A percentile compares a stretch with the other conserved stretches of the same genome.
Evolutionary conservation across 1,284 basidiomycete genomes (phyloP).

Genomic region (Pulveroboletus ridleyi): DNA sequence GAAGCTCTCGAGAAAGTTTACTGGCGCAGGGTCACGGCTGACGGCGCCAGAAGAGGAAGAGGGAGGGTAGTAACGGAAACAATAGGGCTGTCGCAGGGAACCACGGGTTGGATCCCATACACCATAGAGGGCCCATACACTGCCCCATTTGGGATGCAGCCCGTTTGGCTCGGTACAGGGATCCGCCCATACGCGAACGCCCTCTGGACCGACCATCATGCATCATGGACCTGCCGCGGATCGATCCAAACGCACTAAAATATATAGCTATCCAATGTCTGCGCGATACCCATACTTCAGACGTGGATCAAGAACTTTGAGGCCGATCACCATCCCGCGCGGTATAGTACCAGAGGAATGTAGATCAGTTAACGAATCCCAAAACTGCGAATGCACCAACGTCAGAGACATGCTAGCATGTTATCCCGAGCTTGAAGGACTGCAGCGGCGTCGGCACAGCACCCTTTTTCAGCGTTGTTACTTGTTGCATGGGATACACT

Average conservation of each 20-base stretch:
- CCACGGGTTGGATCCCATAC: slow-evolving; percentile 88
- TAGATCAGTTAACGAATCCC: slow-evolving; percentile 64
- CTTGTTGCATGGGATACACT: slow-evolving; percentile 67
- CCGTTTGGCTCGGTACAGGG: slow-evolving; percentile 49
- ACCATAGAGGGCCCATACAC: slow-evolving; percentile 93
- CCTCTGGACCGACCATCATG: slow-evolving; percentile 93
- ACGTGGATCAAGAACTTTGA: slow-evolving; percentile 83
- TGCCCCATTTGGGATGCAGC: slow-evolving; percentile 51
- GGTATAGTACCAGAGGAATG: slow-evolving; percentile 74
- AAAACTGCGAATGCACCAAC: slow-evolving; percentile 58
- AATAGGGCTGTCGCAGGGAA: slow-evolving; percentile 76
- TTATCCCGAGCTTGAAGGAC: slow-evolving; percentile 83
- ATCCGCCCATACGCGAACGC: slow-evolving; percentile 76
- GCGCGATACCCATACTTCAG: slow-evolving; percentile 70
- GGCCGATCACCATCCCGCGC: slow-evolving; percentile 77
- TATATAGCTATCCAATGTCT: slow-evolving; percentile 87
- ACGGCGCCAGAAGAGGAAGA: slow-evolving; percentile 8
- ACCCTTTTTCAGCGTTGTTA: slow-evolving; percentile 58
- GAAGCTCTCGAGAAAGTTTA: slow-evolving; percentile 83
- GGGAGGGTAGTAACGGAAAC: slow-evolving; percentile 67
- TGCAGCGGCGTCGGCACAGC: slow-evolving; percentile 71
- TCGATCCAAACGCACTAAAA: slow-evolving; percentile 86
- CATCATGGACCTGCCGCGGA: slow-evolving; percentile 71
- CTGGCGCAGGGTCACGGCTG: slow-evolving; percentile 37
- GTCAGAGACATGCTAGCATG: slow-evolving; percentile 8